Base-by-base conservation (phyloP, 129 eudicot genomes). In the Saposhnikovia divaricata region DNA sequence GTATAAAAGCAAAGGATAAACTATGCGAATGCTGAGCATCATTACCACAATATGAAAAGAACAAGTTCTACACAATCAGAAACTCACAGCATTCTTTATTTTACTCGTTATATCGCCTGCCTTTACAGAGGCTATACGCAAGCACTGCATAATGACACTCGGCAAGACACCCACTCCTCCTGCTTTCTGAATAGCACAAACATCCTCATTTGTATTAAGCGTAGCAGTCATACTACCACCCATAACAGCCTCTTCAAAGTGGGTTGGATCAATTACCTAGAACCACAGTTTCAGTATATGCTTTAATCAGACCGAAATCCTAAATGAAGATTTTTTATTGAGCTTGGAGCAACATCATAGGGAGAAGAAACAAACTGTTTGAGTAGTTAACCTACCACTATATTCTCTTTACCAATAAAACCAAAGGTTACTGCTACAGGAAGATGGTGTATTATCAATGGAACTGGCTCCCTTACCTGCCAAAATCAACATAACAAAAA, bases 131-230 rank as follows among this genome's bases (percentile, higher is more conserved):
- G 99, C 99, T 79, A 90, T 82, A 53, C 97, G 92, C 82, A 95
- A 84, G 86, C 99, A 95, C 85, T 92, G 96, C 97, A 95, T 89
- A 66, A 95, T 85, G 53, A 88, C 93, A 83, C 90, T 92, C 72
- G 88, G 96, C 85, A 85, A 76, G 74, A 95, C 89, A 69, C 93
- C 99, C 6, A 82, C 96, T 78, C 97, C 99, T 50, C 99, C 99
- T 63, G 94, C 93, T 85, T 95, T 95, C 73, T 95, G 99, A 83
- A 95, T 89, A 79, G 99, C 96, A 89, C 99, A 95, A 75, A 95
- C 83, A 72, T 95, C 99, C 70, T 97, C 97, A 83, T 88, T 95
- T 74, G 97, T 79, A 75, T 95, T 95, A 34, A 95, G 84, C 40
- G 96, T 95, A 73, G 89, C 89, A 8, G 99, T 89, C 94, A 95